Base-by-base conservation (phyloP, 768 basidiomycete genomes). In the Gymnopilus junonius region DNA sequence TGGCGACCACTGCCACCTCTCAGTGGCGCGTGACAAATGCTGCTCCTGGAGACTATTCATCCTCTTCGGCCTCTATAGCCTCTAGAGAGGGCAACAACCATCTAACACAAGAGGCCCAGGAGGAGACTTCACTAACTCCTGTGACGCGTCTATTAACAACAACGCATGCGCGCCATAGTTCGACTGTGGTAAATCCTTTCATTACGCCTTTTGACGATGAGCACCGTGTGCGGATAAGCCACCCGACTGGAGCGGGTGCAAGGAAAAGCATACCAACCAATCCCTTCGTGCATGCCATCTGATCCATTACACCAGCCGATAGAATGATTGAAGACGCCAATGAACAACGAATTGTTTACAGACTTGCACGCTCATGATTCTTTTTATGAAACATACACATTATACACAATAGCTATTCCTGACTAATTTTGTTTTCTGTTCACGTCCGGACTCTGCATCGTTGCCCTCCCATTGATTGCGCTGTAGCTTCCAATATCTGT, bases 141-240 rank as follows among this genome's bases (percentile, higher is more conserved):
- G 76, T 82, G 37, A 82, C 82, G 54, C 76, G 81, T 42, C 75
- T 82, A 60, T 74, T 82, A 65, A 82, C 83, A 48, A 77, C 78
- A 25, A 78, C 76, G 23, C 74, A 82, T 67, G 77, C 79, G 20
- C 77, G 79, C 63, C 73, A 79, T 65, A 80, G 81, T 37, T 65
- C 69, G 46, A 71, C 73, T 57, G 71, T 51, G 27, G 31, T 78
- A 57, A 76, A 82, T 66, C 91, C 91, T 56, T 93, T 93, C 70
- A 83, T 85, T 61, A 92, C 91, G 55, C 91, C 92, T 8, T 93
- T 93, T 74, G 92, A 93, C 73, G 91, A 92, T 70, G 89, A 91
- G 71, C 80, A 84, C 59, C 65, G 63, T 46, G 73, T 74, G 53
- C 62, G 63, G 66, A 70, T 76, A 58, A 69, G 72, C 57, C 65